These are phyloP conservation scores for Suhomyces bokatorum DNA, from an alignment of 1,139 yeast species.

Conservation along the genomic window DNA sequence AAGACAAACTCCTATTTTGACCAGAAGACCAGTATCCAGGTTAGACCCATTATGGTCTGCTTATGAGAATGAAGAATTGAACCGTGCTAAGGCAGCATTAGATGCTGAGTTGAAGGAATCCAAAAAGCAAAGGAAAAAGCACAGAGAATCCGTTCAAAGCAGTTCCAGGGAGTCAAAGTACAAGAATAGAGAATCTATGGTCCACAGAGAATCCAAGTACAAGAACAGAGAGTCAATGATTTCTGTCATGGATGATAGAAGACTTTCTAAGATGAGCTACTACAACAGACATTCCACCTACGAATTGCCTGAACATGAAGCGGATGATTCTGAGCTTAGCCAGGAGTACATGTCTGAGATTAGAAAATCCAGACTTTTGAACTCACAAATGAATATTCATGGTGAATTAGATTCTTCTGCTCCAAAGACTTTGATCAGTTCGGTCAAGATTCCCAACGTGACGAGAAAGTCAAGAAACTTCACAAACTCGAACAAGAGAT, in stretches of 20 bases:
- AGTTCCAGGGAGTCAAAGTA: constrained; percentile 2
- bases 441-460: constrained; percentile 66
- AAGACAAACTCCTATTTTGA: constrained; percentile 44
- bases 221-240: constrained; percentile 17
- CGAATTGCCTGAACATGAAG: constrained; percentile 41
- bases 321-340: constrained; percentile 41
- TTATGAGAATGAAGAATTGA: constrained; percentile 49
- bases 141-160: constrained; percentile 22
- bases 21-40: constrained; percentile 66
- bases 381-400: constrained; percentile 43
- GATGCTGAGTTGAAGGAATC: constrained; percentile 38
- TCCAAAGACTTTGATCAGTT: constrained; percentile 50
- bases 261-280: constrained; percentile 25
- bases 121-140: constrained; percentile 16
- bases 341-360: constrained; percentile 49
- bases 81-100: constrained; percentile 46
- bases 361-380: constrained; percentile 44
- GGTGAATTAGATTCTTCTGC: constrained; percentile 26
- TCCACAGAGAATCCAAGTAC: constrained; percentile 18
- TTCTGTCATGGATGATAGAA: constrained; percentile 28
- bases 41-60: constrained; percentile 64
- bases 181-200: constrained; percentile 41
- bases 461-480: constrained; percentile 67
- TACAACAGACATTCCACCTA: constrained; percentile 23
- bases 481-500: constrained; percentile 62